These are phyloP conservation scores for Eugenia klotzschiana DNA, from an alignment of 441 rosid species.

Conservation along the genomic window DNA sequence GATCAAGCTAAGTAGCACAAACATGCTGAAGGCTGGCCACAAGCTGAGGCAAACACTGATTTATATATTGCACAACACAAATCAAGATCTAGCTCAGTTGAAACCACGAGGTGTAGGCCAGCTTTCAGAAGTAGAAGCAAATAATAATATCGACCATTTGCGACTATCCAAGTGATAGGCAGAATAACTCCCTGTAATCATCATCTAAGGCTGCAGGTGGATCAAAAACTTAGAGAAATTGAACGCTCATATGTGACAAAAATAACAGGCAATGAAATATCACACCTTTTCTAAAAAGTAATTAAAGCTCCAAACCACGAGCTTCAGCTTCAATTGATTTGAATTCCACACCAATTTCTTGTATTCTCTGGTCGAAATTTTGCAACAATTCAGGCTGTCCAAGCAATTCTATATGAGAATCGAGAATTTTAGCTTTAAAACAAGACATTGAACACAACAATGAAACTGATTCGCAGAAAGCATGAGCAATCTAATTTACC, in stretches of 20 bases:
- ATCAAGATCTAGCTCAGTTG: not conserved
- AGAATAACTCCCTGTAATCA: not conserved
- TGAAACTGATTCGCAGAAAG: not conserved
- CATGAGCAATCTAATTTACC: not conserved
- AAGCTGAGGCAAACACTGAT: not conserved
- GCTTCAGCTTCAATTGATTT: not conserved
- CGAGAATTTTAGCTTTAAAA: not conserved
- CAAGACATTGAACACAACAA: not conserved
- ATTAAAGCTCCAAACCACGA: not conserved
- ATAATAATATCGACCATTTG: not conserved
- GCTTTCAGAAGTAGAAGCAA: not conserved
- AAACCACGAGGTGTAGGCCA: not conserved
- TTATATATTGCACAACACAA: not conserved
- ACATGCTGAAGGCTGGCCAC: not conserved
- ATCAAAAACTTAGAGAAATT: not conserved
- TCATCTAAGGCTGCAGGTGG: not conserved
- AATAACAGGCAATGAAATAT: not conserved
- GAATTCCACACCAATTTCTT: not conserved
- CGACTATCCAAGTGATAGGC: not conserved
- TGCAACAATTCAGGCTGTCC: not conserved
- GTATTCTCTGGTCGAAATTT: not conserved
- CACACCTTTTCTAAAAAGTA: not conserved
- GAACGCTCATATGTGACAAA: not conserved
- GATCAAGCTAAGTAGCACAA: not conserved
- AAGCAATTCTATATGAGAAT: not conserved